Conservation (phyloP, 139 green algal genomes). For the Micractinium conductrix region DNA sequence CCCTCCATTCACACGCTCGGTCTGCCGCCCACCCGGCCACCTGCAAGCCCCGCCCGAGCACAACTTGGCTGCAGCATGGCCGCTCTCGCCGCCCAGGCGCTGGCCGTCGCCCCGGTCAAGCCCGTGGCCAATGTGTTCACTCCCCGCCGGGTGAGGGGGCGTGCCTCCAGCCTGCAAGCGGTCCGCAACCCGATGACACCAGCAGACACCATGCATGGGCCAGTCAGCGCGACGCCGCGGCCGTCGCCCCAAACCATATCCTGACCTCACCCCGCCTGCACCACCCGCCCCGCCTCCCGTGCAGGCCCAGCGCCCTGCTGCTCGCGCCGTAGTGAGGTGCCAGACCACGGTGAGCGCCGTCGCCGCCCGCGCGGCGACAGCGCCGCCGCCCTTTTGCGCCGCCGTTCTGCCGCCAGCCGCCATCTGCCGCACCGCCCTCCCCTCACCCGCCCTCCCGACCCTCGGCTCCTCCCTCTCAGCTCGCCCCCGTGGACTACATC, state of each 20-base stretch:
- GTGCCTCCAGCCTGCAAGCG: too few species aligned
- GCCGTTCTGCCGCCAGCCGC: neutral
- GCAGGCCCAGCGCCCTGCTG: conserved; percentile 15
- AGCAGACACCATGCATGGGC: neutral
- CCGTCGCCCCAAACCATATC: conserved; percentile 9
- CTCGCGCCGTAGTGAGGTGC: neutral
- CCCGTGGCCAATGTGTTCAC: conserved; percentile 6
- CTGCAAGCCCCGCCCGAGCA: neutral
- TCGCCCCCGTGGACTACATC: conserved; percentile 35
- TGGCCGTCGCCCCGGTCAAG: neutral
- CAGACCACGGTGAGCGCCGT: neutral
- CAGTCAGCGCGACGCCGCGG: neutral
- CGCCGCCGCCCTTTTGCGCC: neutral
- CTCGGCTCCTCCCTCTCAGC: neutral
- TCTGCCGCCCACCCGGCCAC: too few species aligned
- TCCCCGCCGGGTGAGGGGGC: neutral
- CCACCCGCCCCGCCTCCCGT: too few species aligned
- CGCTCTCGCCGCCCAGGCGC: neutral
- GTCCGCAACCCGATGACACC: too few species aligned
- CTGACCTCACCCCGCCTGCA: neutral
- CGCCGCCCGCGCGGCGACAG: neutral
- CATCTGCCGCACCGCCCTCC: neutral
- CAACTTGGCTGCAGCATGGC: neutral
- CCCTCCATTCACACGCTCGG: too few species aligned
- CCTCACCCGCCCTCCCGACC: neutral